These are phyloP conservation scores for Bryoerythrophyllum caledonicum DNA, from an alignment of 225 moss, liverwort and hornwort genomes.

Conservation along the genomic window DNA sequence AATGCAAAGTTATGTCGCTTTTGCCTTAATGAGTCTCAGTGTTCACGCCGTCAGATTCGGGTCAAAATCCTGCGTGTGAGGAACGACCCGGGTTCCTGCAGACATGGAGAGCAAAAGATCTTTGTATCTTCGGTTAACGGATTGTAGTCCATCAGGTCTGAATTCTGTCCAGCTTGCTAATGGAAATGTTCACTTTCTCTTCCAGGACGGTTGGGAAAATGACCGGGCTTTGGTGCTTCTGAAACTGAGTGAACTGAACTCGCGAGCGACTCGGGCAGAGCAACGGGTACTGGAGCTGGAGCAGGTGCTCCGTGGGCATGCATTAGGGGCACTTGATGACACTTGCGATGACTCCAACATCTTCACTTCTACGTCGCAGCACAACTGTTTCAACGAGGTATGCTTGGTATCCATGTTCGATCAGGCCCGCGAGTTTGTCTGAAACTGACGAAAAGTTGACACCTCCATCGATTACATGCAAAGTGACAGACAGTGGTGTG, in stretches of 20 bases:
- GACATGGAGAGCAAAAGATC: not conserved
- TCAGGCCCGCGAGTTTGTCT: not conserved
- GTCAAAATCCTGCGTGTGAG: not conserved
- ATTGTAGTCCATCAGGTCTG: not conserved
- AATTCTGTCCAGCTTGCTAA: conserved; percentile 4
- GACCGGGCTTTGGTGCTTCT: conserved; percentile 34
- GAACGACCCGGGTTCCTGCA: not conserved
- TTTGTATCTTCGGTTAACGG: not conserved
- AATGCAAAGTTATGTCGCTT: not conserved
- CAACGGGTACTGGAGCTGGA: conserved; percentile 42
- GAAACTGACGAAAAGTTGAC: no score
- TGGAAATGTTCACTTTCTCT: not conserved
- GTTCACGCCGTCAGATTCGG: not conserved
- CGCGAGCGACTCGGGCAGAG: conserved; percentile 35
- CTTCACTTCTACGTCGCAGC: conserved; percentile 28
- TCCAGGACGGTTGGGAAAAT: conserved; percentile 35
- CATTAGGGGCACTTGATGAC: conserved; percentile 28
- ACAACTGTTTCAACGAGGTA: conserved; percentile 30
- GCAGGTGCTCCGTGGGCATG: conserved; percentile 37
- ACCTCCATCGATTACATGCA: not conserved
- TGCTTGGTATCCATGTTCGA: not conserved
- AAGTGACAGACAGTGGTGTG: not conserved
- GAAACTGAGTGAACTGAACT: conserved; percentile 35
- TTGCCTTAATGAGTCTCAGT: not conserved
- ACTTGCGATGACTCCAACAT: conserved; percentile 37